Conservation (phyloP, 2,329 filamentous ascomycete genomes). For the Phialocephala sp. region DNA sequence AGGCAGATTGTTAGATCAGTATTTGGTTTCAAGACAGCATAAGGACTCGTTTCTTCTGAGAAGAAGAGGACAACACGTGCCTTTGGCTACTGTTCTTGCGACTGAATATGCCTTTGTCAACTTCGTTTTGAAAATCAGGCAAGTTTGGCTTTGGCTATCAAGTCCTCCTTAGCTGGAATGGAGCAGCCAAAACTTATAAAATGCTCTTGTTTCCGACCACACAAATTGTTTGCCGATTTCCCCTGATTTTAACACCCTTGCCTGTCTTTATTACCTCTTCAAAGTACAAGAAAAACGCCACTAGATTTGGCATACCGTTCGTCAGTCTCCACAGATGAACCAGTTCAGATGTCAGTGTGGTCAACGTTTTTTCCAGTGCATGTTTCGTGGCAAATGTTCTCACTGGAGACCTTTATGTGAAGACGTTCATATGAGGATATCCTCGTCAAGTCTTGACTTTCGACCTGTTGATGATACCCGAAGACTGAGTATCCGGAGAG, state of each 20-base stretch:
- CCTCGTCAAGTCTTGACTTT: too few relatives aligned
- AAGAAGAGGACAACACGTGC: background rate
- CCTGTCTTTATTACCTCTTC: background rate
- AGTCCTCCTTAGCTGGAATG: background rate
- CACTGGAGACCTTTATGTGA: too few relatives aligned
- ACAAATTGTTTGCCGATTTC: slow-evolving; percentile 4
- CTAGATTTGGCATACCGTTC: background rate
- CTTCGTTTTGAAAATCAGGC: background rate
- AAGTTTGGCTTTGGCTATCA: background rate
- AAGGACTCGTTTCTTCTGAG: background rate
- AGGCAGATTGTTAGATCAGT: background rate
- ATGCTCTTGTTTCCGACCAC: slow-evolving; percentile 2
- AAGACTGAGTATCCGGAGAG: too few relatives aligned
- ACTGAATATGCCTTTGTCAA: background rate
- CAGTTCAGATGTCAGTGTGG: too few relatives aligned
- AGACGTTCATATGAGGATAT: too few relatives aligned
- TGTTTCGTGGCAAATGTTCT: too few relatives aligned
- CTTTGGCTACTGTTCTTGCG: background rate
- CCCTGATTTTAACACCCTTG: background rate
- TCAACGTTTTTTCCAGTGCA: too few relatives aligned
- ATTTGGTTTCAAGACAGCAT: background rate
- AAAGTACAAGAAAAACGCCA: background rate
- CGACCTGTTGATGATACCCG: too few relatives aligned
- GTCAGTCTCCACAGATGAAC: background rate
- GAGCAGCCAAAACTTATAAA: background rate